Conservation (phyloP, 1,284 basidiomycete species). For the Naganishia liquefaciens region DNA sequence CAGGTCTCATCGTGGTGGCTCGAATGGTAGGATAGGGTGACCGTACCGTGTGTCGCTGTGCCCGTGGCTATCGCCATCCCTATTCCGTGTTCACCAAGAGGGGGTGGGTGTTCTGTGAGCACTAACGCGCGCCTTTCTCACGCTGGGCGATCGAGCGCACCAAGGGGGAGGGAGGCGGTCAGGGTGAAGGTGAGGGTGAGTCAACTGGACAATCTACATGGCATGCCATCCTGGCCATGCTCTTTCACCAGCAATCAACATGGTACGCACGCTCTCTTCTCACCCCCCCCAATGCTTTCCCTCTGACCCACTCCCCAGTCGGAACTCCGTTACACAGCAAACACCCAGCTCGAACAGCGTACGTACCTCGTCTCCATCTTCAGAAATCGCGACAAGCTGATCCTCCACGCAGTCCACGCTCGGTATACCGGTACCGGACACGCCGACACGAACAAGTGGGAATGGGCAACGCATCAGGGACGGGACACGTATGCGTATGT, state of each 20-base stretch:
- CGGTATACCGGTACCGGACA: slow-evolving; percentile 95
- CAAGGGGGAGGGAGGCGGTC: not conserved
- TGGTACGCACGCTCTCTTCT: not conserved
- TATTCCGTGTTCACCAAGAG: too few relatives aligned
- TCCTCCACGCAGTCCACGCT: slow-evolving; percentile 71
- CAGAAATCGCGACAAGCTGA: slow-evolving; percentile 2
- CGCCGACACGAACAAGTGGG: slow-evolving; percentile 92
- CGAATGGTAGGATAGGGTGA: not conserved
- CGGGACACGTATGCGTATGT: slow-evolving; percentile 76
- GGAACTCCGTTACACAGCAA: slow-evolving; percentile 88
- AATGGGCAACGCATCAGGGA: slow-evolving; percentile 97
- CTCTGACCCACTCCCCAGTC: slow-evolving; percentile 54
- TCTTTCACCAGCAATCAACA: not conserved
- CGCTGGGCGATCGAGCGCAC: not conserved
- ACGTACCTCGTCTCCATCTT: slow-evolving; percentile 48
- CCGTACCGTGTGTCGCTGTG: not conserved
- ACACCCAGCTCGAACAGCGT: slow-evolving; percentile 90
- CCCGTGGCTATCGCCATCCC: too few relatives aligned
- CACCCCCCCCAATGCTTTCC: not conserved
- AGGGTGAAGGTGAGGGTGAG: not conserved
- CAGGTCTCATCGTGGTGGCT: slow-evolving; percentile 3
- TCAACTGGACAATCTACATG: too few relatives aligned
- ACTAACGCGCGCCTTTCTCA: too few relatives aligned
- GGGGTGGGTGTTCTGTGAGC: too few relatives aligned
- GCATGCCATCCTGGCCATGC: not conserved